These are phyloP conservation scores for Leavenworthia alabamica DNA, from an alignment of 345 rosid genomes.

Conservation along the genomic window DNA sequence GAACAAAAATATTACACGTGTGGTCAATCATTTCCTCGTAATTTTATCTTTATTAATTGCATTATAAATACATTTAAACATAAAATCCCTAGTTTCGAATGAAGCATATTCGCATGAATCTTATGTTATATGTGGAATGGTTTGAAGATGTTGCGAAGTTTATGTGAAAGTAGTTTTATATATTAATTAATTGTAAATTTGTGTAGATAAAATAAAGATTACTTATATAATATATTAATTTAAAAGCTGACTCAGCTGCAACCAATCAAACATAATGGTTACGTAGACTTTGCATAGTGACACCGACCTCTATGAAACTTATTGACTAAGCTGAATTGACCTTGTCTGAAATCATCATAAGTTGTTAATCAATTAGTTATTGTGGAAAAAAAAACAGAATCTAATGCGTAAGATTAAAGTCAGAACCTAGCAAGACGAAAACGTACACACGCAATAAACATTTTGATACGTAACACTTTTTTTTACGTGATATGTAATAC, in stretches of 20 bases:
- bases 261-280: conserved; percentile 5
- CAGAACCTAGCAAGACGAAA: neutral
- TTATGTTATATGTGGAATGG: neutral
- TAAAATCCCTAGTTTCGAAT: neutral
- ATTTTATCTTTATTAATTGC: neutral
- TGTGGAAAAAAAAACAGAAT: neutral
- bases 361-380: neutral
- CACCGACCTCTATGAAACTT: conserved; percentile 17
- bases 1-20: neutral
- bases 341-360: neutral
- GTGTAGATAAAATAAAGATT: conserved; percentile 3
- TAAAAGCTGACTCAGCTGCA: neutral
- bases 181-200: neutral
- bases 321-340: conserved; percentile 18
- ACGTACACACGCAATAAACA: neutral
- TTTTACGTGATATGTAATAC: neutral
- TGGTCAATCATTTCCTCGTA: neutral
- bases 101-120: neutral
- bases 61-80: neutral
- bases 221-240: neutral
- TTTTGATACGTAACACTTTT: neutral
- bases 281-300: conserved; percentile 4
- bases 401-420: neutral
- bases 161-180: neutral
- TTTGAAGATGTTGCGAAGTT: neutral